Evolutionary conservation across 2,329 filamentous ascomycete species (phyloP).

Genomic region (Geosmithia morbida): DNA sequence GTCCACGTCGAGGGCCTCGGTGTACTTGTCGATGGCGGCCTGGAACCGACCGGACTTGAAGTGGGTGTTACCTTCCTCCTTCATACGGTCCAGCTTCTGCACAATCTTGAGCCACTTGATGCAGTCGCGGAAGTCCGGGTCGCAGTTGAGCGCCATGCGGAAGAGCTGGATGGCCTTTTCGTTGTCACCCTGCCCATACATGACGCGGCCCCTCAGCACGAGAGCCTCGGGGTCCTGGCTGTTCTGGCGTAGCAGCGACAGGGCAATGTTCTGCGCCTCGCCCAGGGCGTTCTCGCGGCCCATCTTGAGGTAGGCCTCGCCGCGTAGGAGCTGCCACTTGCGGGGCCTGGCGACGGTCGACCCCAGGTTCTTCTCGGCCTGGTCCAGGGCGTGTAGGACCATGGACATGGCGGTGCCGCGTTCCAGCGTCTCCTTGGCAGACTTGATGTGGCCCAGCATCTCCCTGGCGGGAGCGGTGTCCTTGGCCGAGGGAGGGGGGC

Average conservation of each 20-base stretch:
- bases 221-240: constrained; percentile 87
- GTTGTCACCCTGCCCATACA: constrained; percentile 88
- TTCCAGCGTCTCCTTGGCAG: constrained; percentile 63
- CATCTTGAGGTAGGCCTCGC: constrained; percentile 87
- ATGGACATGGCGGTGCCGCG: constrained; percentile 74
- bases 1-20: constrained; percentile 70
- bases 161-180: constrained; percentile 90
- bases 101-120: constrained; percentile 81
- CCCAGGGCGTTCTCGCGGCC: constrained; percentile 77
- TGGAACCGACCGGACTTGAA: constrained; percentile 79
- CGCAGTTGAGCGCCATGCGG: constrained; percentile 74
- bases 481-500: constrained; percentile 67
- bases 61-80: constrained; percentile 79
- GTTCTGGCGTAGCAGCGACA: constrained; percentile 73
- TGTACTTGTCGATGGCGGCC: constrained; percentile 73
- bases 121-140: constrained; percentile 81
- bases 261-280: constrained; percentile 85
- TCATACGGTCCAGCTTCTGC: constrained; percentile 83
- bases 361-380: constrained; percentile 72
- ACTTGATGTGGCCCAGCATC: constrained; percentile 70
- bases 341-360: constrained; percentile 63
- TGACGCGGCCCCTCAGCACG: constrained; percentile 71
- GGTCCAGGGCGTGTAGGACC: constrained; percentile 81
- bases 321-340: constrained; percentile 88
- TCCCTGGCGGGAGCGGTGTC: constrained; percentile 71